These are phyloP conservation scores for Candolleomyces eurysporus DNA, from an alignment of 768 basidiomycete species.

Conservation along the genomic window DNA sequence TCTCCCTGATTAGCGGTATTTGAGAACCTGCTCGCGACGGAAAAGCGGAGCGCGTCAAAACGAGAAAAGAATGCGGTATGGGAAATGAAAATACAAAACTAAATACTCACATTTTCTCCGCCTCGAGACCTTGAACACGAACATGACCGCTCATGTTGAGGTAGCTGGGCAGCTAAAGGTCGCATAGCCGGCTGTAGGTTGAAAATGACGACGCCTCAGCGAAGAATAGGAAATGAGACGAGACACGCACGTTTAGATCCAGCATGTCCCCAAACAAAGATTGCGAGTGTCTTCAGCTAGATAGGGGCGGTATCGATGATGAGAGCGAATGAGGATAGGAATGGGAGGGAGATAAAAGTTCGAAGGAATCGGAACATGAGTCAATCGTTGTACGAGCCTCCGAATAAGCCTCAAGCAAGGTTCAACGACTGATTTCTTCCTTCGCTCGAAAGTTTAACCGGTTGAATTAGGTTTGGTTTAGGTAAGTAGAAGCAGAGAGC, in stretches of 20 bases:
- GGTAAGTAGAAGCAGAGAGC: no score
- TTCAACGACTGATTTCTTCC: no score
- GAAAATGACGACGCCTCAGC: not conserved
- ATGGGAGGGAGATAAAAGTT: no score
- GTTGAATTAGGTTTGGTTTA: no score
- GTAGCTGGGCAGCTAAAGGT: conserved; percentile 70
- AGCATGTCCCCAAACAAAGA: conserved; percentile 75
- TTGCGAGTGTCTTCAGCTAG: conserved; percentile 78
- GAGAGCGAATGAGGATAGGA: no score
- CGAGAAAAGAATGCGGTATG: no score
- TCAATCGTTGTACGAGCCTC: no score
- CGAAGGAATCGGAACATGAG: no score
- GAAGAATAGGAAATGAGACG: not conserved
- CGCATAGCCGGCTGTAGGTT: conserved; percentile 74
- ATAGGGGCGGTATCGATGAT: conserved; percentile 73
- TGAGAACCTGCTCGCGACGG: not conserved
- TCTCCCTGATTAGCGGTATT: no score
- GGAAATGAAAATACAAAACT: not conserved
- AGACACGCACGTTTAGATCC: conserved; percentile 63
- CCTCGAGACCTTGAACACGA: conserved; percentile 67
- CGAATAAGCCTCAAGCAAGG: no score
- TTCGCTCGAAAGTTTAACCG: no score
- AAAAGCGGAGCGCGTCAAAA: not conserved
- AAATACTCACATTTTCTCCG: conserved; percentile 67
- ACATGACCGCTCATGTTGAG: conserved; percentile 74